A percentile compares a stretch with the other conserved stretches of the same genome.
Evolutionary conservation across 768 basidiomycete species (phyloP).

Genomic region (Suillus fuscotomentosus): DNA sequence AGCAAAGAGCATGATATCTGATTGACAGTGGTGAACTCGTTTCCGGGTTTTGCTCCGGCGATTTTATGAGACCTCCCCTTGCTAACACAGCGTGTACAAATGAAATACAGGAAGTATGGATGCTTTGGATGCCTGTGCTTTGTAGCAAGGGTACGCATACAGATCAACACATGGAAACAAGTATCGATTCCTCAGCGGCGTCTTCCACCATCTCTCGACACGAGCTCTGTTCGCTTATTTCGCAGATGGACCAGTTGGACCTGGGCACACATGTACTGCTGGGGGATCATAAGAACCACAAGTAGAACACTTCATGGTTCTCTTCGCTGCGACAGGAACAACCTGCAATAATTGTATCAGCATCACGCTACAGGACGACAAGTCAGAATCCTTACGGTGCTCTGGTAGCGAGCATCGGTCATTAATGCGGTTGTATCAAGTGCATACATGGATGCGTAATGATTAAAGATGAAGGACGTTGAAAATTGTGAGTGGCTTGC

Average conservation of each 20-base stretch:
- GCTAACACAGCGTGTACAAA: background rate
- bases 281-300: constrained; percentile 5
- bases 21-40: background rate
- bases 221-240: background rate
- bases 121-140: background rate
- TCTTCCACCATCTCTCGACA: background rate
- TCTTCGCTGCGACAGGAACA: background rate
- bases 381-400: background rate
- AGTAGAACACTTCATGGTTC: constrained; percentile 5
- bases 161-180: background rate
- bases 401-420: background rate
- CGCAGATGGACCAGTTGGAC: background rate
- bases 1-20: background rate
- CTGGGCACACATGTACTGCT: constrained; percentile 3
- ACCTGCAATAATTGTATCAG: background rate
- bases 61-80: background rate
- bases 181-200: background rate
- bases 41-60: background rate
- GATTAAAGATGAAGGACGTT: background rate
- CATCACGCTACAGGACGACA: background rate
- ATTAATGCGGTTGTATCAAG: background rate
- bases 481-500: background rate
- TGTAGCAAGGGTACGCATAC: background rate
- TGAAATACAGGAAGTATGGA: background rate
- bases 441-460: background rate